Evolutionary conservation across 2,329 filamentous ascomycete species (phyloP).

Genomic region (Beauveria sp.): DNA sequence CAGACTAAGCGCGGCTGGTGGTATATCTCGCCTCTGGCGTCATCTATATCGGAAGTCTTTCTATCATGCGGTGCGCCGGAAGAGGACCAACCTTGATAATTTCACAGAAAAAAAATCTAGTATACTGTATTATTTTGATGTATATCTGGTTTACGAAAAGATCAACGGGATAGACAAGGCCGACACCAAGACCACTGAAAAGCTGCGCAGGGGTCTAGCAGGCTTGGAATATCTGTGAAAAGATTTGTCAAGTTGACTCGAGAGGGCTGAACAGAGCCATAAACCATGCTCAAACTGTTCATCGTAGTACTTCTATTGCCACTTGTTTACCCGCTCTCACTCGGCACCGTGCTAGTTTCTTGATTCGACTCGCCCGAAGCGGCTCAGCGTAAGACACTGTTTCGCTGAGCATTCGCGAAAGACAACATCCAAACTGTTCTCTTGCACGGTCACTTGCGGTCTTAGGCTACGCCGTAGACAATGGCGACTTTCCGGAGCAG

Average conservation of each 20-base stretch:
- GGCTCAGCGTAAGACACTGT: background rate
- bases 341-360: background rate
- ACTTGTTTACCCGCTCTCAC: background rate
- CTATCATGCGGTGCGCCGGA: background rate
- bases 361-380: background rate
- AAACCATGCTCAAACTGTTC: background rate
- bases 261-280: background rate
- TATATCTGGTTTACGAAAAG: too few species aligned
- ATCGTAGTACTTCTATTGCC: background rate
- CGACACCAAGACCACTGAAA: too few species aligned
- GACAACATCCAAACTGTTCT: background rate
- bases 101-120: background rate
- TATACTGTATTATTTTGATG: too few species aligned
- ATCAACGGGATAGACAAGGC: too few species aligned
- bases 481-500: background rate
- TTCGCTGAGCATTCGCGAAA: background rate
- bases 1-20: background rate
- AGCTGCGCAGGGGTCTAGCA: background rate
- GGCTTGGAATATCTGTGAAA: background rate
- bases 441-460: background rate
- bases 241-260: background rate
- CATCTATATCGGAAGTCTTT: background rate
- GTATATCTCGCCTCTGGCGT: background rate
- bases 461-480: background rate
- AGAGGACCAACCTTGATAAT: background rate